A percentile compares a stretch with the other conserved stretches of the same genome.
These are phyloP conservation scores for Mycena metata DNA, from an alignment of 768 basidiomycete genomes.

Conservation along the genomic window DNA sequence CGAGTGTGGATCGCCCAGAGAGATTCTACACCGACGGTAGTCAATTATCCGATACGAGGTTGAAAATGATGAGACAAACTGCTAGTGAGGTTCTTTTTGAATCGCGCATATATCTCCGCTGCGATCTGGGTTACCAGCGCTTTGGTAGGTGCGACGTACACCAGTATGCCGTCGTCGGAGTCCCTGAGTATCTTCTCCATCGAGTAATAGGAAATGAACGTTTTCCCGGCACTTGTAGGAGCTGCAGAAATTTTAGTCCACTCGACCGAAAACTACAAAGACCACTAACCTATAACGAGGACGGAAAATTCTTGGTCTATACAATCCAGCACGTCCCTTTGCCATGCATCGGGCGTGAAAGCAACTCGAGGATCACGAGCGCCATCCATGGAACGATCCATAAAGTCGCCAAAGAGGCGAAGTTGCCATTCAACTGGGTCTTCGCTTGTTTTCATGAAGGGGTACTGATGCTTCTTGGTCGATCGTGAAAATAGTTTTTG, in stretches of 20 bases:
- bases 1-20: slow-evolving; percentile 78
- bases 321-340: slow-evolving; percentile 72
- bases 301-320: slow-evolving; percentile 72
- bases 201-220: slow-evolving; percentile 83
- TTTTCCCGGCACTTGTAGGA: slow-evolving; percentile 81
- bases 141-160: slow-evolving; percentile 84
- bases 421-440: slow-evolving; percentile 76
- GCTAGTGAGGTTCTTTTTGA: slow-evolving; percentile 63
- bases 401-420: slow-evolving; percentile 75
- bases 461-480: slow-evolving; percentile 53
- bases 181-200: slow-evolving; percentile 77
- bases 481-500: slow-evolving; percentile 67
- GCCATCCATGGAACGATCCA: slow-evolving; percentile 81
- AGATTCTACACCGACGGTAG: slow-evolving; percentile 54
- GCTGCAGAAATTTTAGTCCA: slow-evolving; percentile 52
- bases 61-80: slow-evolving; percentile 49
- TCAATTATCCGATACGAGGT: background rate
- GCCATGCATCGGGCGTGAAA: slow-evolving; percentile 82
- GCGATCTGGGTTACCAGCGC: slow-evolving; percentile 80
- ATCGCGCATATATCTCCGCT: slow-evolving; percentile 80
- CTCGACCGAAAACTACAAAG: background rate
- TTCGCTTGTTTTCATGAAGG: slow-evolving; percentile 70
- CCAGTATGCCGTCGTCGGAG: slow-evolving; percentile 75
- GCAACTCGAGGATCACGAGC: slow-evolving; percentile 67
- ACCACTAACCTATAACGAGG: slow-evolving; percentile 71